Evolutionary conservation across 176 grass and related monocot genomes (phyloP), one percentile per base, ranked within the genome.

Genomic region (Dactylis glomerata): DNA sequence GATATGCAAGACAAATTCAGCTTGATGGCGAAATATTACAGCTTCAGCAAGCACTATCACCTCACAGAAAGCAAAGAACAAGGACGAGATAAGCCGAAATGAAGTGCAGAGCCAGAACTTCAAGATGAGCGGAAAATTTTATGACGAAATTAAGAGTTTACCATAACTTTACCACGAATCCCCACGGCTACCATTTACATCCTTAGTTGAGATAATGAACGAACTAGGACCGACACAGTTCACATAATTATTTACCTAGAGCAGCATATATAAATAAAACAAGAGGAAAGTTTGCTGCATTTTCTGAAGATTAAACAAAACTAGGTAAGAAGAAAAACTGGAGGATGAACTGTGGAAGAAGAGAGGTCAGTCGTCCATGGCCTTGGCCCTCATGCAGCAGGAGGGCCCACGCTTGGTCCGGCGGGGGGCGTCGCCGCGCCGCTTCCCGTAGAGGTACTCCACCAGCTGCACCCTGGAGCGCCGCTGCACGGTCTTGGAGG

Each of bases 391-490:
- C 87, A 98, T 91, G 87, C 96, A 98, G 81, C 93, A 88, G 4
- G 92, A 98, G 16, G 92, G 91, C 36, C 89, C 90, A 13, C 90
- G 90, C 46, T 83, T 79, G 71, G 78, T 85, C 57, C 85, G 92
- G 26, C 80, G 81, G 78, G 54, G 88, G 26, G 72, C 42, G 81
- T 69, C 83, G n/a, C 92, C 89, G 23, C 77, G 92, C 14, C 80
- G 85, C 68, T 79, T 91, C 2, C 93, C 93, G 81, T 96, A 94
- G 5, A 96, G 89, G 80, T 96, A 99, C 75, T 99, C 96, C 62
- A 92, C 88, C 14, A 99, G 87, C 78, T 89, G 91, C 41, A 99
- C 86, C 82, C 90, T 91, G 0, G 93, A 92, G 24, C 83, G 89
- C 1, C 84, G 74, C 83, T 84, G 87, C 75, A 81, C 84, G 10